These are phyloP conservation scores for peach (Prunus persica) DNA, from an alignment of 306 rosid genomes.

Conservation along the genomic window Prunus_persica_NCBIv2 NC_034011.1:23816001-23816500, in stretches of 20 bases:
- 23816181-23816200: constrained; percentile 2
- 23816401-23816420: constrained; percentile 6
- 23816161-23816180: neutral
- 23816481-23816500: neutral
- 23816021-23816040: neutral
- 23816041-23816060: neutral
- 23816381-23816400: constrained; percentile 17
- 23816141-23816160: neutral
- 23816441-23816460: neutral
- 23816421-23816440: neutral
- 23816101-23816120: neutral
- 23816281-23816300: constrained; percentile 86
- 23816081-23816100: neutral
- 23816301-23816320: constrained; percentile 98
- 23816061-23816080: constrained; percentile 6
- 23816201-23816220: neutral
- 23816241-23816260: constrained; percentile 10
- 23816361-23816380: constrained; percentile 1
- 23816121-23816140: neutral
- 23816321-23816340: constrained; percentile 90
- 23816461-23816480: neutral
- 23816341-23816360: constrained; percentile 33
- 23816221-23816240: constrained; percentile 1
- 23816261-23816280: constrained; percentile 50
- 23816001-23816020: too few relatives aligned